Evolutionary conservation across 1,139 yeast species (phyloP), one percentile per base, ranked within the genome.

Genomic region (Nadsonia commutata): DNA sequence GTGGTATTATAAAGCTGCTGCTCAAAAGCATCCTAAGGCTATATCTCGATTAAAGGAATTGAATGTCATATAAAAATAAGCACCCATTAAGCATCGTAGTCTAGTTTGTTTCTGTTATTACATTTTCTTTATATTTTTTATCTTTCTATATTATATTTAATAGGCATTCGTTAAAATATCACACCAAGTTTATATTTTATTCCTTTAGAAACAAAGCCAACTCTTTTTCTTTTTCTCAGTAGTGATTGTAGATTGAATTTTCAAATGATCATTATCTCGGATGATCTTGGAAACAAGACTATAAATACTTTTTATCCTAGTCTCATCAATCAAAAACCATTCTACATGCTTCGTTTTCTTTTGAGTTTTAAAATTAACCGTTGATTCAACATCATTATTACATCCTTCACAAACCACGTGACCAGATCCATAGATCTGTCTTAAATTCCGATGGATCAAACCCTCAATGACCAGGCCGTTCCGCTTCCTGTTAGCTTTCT

Each of bases 1-100:
- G 44, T 78, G 77, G 67, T 79, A 74, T 56, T 62, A 62, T 46
- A 66, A 70, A 44, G 83, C 86, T 16, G 79, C 82, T 0, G 67
- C 72, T 2, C 70, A 74, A 49, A 77, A 78, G 5, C 79, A 74
- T 49, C 68, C 70, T 18, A 72, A 72, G 56, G 80, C 82, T 1
- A 52, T 64, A 19, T 59, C 59, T 31, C 59, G 71, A 46, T 49
- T 71, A 38, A 65, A 62, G 40, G 33, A 27, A 9, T 13, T 27
- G 16, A 27, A 27, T 13, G 13, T 13, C 8, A 16, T 13, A n/a
- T n/a, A n/a, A n/a, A n/a, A n/a, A n/a, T n/a, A n/a, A n/a, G n/a
- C n/a, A n/a, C n/a, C n/a, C n/a, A n/a, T n/a, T n/a, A n/a, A n/a
- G n/a, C n/a, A n/a, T n/a, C n/a, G n/a, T n/a, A n/a, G n/a, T n/a